These are phyloP conservation scores for Botryosphaeria dothidea DNA, from an alignment of 2,329 filamentous ascomycete species.

Conservation along the genomic window DNA sequence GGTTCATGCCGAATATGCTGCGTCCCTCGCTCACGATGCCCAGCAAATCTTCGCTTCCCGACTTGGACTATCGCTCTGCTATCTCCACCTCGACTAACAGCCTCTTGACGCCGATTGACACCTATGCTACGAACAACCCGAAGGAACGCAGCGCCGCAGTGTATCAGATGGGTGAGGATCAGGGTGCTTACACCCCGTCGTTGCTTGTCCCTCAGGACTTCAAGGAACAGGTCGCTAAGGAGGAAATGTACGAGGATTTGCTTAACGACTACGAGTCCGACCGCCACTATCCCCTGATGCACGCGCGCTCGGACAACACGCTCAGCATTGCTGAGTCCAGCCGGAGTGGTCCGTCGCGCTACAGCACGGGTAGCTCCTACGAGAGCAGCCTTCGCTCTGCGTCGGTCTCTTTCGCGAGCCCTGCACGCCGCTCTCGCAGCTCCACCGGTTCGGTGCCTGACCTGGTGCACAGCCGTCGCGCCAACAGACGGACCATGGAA, in stretches of 20 bases:
- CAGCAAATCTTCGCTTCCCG: constrained; percentile 32
- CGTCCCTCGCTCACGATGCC: constrained; percentile 32
- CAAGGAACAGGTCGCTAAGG: constrained; percentile 33
- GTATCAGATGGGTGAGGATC: constrained; percentile 22
- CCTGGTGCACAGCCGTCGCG: constrained; percentile 37
- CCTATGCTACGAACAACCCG: constrained; percentile 2
- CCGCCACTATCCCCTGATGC: constrained; percentile 48
- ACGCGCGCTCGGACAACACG: constrained; percentile 29
- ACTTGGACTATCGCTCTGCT: constrained; percentile 36
- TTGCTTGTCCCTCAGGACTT: constrained; percentile 36
- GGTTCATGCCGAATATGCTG: constrained; percentile 27
- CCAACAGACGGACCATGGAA: constrained; percentile 34
- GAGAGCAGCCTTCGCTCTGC: constrained; percentile 56
- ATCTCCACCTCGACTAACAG: constrained; percentile 33
- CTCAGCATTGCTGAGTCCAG: constrained; percentile 43
- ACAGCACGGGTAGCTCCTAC: constrained; percentile 57
- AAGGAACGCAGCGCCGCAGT: not conserved
- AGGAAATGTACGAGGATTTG: constrained; percentile 41
- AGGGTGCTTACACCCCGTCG: constrained; percentile 38
- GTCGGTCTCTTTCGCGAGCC: constrained; percentile 35
- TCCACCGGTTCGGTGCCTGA: constrained; percentile 42
- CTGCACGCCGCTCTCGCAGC: constrained; percentile 37
- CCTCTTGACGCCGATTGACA: constrained; percentile 11
- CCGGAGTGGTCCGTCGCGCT: constrained; percentile 52
- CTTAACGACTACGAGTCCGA: constrained; percentile 47